Base-by-base conservation (phyloP, 2,329 filamentous ascomycete genomes). In the Colletotrichum chrysophilum region DNA sequence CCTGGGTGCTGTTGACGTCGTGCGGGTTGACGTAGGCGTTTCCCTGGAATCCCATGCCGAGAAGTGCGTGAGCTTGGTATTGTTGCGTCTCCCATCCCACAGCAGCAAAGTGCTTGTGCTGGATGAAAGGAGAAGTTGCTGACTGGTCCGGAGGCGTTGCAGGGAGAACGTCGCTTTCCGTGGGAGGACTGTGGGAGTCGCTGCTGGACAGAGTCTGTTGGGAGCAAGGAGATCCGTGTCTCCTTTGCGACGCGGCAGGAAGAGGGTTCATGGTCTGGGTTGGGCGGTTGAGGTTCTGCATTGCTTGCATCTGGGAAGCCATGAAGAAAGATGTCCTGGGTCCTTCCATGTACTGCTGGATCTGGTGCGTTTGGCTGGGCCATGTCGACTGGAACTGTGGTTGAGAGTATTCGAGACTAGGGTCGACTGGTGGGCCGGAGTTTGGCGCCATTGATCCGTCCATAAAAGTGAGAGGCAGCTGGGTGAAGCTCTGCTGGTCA, bases 91-190 rank as follows among this genome's bases (percentile, higher is more conserved):
- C 66, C 71, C 75, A 78, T 6, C 58, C 34, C n/a, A 52, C 43
- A 12, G 56, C 52, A 2, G 28, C 14, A 30, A 58, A 72, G 13
- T 71, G 66, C 60, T 78, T 76, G 2, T 81, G 79, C 18, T 70
- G 56, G 7, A 79, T 71, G 56, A 78, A 83, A 2, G 83, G 82
- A n/a, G 84, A 80, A 61, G 83, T 78, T 21, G 81, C 62, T 30
- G 81, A 79, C 34, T 81, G 79, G 58, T 86, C 86, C 14, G 82
- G 80, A 3, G 86, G 85, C 4, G 87, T 87, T 32, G 81, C 79
- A 12, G 85, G 86, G 66, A 81, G 83, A 28, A 82, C 80, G 66
- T 88, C 86, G 70, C 82, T 83, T n/a, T 87, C 85, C 6, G 83
- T 79, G 5, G 81, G 82, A 18, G 86, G 86, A 48, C 86, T 87